Conservation (phyloP, 257 asterid species). For the Solanum raphanifolium region DNA sequence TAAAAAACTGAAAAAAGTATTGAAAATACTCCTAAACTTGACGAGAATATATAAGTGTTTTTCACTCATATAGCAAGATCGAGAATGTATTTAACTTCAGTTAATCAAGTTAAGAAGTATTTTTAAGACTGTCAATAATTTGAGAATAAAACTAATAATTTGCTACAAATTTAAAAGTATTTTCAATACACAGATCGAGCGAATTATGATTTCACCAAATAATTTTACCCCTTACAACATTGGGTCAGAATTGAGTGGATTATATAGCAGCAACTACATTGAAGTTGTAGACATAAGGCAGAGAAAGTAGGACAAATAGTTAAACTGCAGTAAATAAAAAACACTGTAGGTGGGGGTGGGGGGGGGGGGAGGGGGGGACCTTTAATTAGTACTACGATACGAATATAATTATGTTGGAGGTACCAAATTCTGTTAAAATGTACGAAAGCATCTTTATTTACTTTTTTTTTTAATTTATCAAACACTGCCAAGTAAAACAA, state of each 20-base stretch:
- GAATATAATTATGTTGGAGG: background rate
- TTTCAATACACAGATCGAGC: too few species aligned
- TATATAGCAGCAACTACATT: background rate
- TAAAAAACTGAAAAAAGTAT: too few species aligned
- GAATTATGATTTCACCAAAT: background rate
- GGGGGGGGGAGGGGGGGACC: background rate
- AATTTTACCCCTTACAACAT: background rate
- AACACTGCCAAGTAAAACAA: too few species aligned
- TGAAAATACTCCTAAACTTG: too few species aligned
- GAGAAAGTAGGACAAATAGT: background rate
- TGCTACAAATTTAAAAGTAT: rapidly evolving
- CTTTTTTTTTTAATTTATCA: too few species aligned
- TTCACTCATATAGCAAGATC: too few species aligned
- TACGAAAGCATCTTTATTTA: background rate
- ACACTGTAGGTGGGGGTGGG: background rate
- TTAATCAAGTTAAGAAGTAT: too few species aligned
- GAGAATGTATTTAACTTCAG: rapidly evolving
- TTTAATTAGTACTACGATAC: background rate
- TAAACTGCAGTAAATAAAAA: background rate
- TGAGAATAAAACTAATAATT: too few species aligned
- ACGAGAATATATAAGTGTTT: too few species aligned
- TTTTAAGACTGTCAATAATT: too few species aligned
- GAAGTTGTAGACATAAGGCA: background rate
- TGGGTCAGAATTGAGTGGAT: background rate
- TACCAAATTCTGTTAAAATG: background rate